Evolutionary conservation across 495 filamentous ascomycete species (phyloP).

Genomic region (Talaromyces wortmannii): DNA sequence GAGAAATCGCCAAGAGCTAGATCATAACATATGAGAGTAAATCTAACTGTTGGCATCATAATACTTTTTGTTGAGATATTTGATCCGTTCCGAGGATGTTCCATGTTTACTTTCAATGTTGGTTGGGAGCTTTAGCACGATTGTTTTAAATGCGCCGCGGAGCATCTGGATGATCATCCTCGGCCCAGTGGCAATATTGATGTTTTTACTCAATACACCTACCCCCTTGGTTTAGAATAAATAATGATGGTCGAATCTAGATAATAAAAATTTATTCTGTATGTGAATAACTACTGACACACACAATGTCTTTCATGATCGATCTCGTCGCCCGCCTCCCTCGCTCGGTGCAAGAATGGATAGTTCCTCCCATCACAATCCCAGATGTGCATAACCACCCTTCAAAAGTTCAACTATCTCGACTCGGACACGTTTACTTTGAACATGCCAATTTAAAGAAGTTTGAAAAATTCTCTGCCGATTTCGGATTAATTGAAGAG

Average conservation of each 20-base stretch:
- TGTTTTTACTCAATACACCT: neutral
- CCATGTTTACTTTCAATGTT: neutral
- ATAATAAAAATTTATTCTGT: neutral
- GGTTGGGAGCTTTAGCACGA: neutral
- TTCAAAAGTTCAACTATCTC: slow-evolving; percentile 38
- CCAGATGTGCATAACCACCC: slow-evolving; percentile 6
- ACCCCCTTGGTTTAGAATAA: neutral
- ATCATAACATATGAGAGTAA: neutral
- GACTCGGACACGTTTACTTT: slow-evolving; percentile 52
- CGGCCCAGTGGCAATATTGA: neutral
- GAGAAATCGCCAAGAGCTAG: neutral
- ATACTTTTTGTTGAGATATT: neutral
- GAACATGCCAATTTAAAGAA: slow-evolving; percentile 42
- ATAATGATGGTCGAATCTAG: neutral
- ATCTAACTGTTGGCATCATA: neutral
- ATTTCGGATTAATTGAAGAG: slow-evolving; percentile 48
- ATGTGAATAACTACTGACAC: neutral
- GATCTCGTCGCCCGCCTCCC: slow-evolving; percentile 1
- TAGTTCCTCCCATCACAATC: slow-evolving; percentile 1
- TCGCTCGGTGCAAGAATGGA: slow-evolving; percentile 8
- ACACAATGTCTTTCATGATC: slow-evolving; percentile 20
- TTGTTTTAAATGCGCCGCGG: neutral
- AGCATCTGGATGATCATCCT: neutral
- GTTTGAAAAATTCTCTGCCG: slow-evolving; percentile 40
- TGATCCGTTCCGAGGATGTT: neutral